Evolutionary conservation across 129 eudicot genomes (phyloP), one percentile per base, ranked within the genome.

Genomic region (Erigeron canadensis): DNA sequence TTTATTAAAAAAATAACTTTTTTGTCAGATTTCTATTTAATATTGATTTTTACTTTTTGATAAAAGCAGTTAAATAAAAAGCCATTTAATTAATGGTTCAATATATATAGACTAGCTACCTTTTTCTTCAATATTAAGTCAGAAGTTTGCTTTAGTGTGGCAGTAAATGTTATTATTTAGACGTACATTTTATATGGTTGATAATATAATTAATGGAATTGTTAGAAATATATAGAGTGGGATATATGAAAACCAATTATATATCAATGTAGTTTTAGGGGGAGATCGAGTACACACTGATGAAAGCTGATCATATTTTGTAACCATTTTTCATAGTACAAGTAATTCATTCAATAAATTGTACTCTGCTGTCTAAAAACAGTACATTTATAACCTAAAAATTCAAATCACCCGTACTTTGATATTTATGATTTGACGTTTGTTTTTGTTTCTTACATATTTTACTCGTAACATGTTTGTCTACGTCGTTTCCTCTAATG

Each of bases 331-430:
- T n/a, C 73, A 64, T 69, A 50, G 82, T 78, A 78, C 82, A 71
- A 71, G 72, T 42, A 65, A 71, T 28, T 53, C 82, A 78, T 64
- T 78, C 61, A 78, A 78, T 64, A 63, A 64, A 44, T 39, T 71
- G 82, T 78, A 78, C 82, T 55, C 60, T 54, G 42, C 73, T 78
- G 73, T 71, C 68, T 54, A 71, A 54, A 41, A 37, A 8, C 18
- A 54, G 77, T 78, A 78, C 67, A 19, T 40, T 17, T 71, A 53
- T 11, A 71, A 51, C 77, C 34, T 11, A 34, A 77, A 71, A 63
- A 40, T 77, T 77, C 34, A 70, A 62, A 70, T 65, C 37, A 67
- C 21, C 23, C 39, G 82, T 78, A 78, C 82, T 63, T 78, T 63
- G 51, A 54, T 42, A 44, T 10, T 70, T 70, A 71, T 53, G 76